Conservation (phyloP, 2,329 filamentous ascomycete species). For the Ceratocystis diversiconidia region DNA sequence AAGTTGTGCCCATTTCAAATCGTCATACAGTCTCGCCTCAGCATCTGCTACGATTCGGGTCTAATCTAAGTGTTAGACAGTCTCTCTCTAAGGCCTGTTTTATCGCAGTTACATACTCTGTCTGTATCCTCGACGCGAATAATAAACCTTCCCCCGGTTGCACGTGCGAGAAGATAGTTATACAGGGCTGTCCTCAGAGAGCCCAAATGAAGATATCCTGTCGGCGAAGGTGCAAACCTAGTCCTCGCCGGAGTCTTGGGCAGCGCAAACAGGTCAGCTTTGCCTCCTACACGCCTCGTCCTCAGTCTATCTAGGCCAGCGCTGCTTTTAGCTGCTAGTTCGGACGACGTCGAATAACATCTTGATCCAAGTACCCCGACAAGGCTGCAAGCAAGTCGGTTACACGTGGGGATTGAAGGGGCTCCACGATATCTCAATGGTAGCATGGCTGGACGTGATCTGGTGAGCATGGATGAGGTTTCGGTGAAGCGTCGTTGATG, state of each 20-base stretch:
- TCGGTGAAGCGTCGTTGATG: too few species aligned
- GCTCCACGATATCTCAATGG: background rate
- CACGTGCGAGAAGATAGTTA: conserved; percentile 80
- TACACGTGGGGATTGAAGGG: background rate
- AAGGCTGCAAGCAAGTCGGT: background rate
- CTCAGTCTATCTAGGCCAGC: conserved; percentile 12
- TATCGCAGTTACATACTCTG: conserved; percentile 41
- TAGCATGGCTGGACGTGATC: background rate
- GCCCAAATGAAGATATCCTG: conserved; percentile 82
- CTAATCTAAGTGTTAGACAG: conserved; percentile 30
- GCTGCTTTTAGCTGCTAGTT: background rate
- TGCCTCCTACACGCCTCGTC: background rate
- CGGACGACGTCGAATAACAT: conserved; percentile 10
- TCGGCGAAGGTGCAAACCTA: conserved; percentile 90
- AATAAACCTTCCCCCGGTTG: conserved; percentile 79
- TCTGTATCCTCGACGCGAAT: conserved; percentile 92
- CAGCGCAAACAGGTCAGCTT: conserved; percentile 24
- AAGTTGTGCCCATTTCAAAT: conserved; percentile 78
- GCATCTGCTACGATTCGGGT: conserved; percentile 70
- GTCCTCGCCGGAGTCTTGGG: conserved; percentile 40
- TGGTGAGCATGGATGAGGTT: background rate
- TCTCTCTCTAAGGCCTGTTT: conserved; percentile 12
- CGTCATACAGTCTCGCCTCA: conserved; percentile 60
- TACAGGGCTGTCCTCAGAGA: conserved; percentile 88
- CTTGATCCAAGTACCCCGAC: background rate